phyloP scores from a whole-genome alignment of 2,329 filamentous ascomycete species.

The Alternaria brassicae region DNA sequence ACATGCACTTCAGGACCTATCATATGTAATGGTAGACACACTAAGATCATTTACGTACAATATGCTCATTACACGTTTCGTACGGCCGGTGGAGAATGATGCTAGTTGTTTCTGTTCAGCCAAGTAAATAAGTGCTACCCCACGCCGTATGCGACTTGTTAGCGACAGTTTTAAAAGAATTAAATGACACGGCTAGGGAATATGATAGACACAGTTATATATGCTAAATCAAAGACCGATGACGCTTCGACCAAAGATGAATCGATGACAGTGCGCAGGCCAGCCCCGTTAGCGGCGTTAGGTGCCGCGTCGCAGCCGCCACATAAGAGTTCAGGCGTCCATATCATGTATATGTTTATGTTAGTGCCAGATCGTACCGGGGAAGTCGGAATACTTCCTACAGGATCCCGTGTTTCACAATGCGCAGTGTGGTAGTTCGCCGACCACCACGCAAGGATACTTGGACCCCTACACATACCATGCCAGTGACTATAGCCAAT shows the following conservation, averaged over 20 bases:
- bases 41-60: background rate
- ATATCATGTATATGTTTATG: background rate
- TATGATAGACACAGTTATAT: background rate
- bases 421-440: background rate
- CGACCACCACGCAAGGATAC: background rate
- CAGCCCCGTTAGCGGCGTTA: background rate
- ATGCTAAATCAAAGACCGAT: background rate
- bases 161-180: background rate
- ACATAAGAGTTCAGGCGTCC: constrained; percentile 1
- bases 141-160: background rate
- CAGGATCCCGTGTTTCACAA: background rate
- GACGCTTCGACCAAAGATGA: background rate
- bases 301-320: background rate
- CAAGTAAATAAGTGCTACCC: background rate
- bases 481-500: background rate
- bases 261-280: background rate
- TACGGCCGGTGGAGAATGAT: background rate
- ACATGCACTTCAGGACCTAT: background rate
- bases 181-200: background rate
- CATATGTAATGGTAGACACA: background rate
- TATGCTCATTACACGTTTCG: background rate
- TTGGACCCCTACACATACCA: background rate
- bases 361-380: constrained; percentile 2
- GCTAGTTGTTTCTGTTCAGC: constrained; percentile 5
- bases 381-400: constrained; percentile 7